Percentiles rank a stretch among this genome's conserved stretches.
Evolutionary conservation across 352 stramenopile species (phyloP).

Genomic region (Phytopythium oedochilum): DNA sequence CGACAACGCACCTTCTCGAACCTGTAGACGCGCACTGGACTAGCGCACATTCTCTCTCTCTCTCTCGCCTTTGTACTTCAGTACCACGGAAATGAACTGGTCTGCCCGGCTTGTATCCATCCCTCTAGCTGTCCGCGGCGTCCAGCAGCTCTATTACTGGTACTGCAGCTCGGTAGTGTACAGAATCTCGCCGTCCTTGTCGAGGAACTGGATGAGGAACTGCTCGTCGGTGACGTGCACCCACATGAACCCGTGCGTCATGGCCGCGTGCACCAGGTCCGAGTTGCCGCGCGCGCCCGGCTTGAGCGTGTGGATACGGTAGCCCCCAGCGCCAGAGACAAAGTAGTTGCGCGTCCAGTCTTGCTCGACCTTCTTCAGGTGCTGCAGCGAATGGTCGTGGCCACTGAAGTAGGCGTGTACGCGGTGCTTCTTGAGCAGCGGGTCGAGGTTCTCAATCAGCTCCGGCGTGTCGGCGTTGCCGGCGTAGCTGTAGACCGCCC

Average conservation of each 20-base stretch:
- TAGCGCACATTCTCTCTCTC: too few relatives aligned
- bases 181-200: slow-evolving; percentile 58
- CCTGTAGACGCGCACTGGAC: neutral
- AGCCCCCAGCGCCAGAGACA: slow-evolving; percentile 73
- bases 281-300: slow-evolving; percentile 58
- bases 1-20: neutral
- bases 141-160: slow-evolving; percentile 6
- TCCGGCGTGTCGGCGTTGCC: slow-evolving; percentile 78
- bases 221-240: slow-evolving; percentile 56
- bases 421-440: slow-evolving; percentile 73
- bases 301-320: slow-evolving; percentile 59
- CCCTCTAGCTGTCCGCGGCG: neutral
- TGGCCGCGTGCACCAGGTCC: slow-evolving; percentile 74
- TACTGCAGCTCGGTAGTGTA: slow-evolving; percentile 81
- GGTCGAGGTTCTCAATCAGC: slow-evolving; percentile 66
- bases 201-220: slow-evolving; percentile 76
- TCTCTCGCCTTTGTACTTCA: neutral
- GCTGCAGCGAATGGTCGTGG: slow-evolving; percentile 83
- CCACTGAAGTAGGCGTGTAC: slow-evolving; percentile 87
- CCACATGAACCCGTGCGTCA: slow-evolving; percentile 85
- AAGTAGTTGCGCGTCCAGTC: slow-evolving; percentile 69
- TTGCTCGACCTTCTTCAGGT: slow-evolving; percentile 48
- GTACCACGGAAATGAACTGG: neutral
- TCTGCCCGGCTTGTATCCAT: neutral
- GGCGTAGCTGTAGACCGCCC: slow-evolving; percentile 81